These are phyloP conservation scores for Athelia sp. DNA, from an alignment of 1,284 basidiomycete genomes.

Conservation along the genomic window DNA sequence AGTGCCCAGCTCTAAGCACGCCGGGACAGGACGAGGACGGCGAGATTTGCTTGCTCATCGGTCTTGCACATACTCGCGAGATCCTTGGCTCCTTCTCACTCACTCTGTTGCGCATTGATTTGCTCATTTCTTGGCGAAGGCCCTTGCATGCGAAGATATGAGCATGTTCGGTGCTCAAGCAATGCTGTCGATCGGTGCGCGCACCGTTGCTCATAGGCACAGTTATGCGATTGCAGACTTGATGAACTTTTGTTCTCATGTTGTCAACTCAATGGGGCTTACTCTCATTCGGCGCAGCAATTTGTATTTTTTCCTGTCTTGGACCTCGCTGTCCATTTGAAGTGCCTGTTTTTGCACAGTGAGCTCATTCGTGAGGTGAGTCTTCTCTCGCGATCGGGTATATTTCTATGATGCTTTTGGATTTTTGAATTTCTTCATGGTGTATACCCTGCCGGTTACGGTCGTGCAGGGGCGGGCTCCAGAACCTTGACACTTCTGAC, in stretches of 20 bases:
- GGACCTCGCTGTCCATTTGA: slow-evolving; percentile 43
- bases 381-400: slow-evolving; percentile 9
- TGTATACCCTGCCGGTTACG: slow-evolving; percentile 49
- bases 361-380: slow-evolving; percentile 27
- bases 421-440: slow-evolving; percentile 85
- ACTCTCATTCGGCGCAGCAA: slow-evolving; percentile 68
- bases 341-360: slow-evolving; percentile 3
- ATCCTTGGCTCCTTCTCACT: slow-evolving; percentile 38
- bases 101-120: slow-evolving; percentile 49
- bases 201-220: slow-evolving; percentile 75
- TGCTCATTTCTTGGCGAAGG: slow-evolving; percentile 31
- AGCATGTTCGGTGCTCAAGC: slow-evolving; percentile 50
- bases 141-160: slow-evolving; percentile 68
- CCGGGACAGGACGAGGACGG: slow-evolving; percentile 47
- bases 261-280: slow-evolving; percentile 85
- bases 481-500: slow-evolving; percentile 72
- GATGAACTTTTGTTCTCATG: slow-evolving; percentile 14
- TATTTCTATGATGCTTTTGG: slow-evolving; percentile 45
- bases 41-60: slow-evolving; percentile 37
- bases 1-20: slow-evolving; percentile 67
- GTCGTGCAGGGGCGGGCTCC: slow-evolving; percentile 57
- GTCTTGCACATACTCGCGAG: slow-evolving; percentile 14
- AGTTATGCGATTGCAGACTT: slow-evolving; percentile 82
- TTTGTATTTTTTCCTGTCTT: slow-evolving; percentile 37
- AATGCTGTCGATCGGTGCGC: slow-evolving; percentile 29